phyloP scores from a whole-genome alignment of 169 alveolate species.

The Toxoplasma gondii region DNA sequence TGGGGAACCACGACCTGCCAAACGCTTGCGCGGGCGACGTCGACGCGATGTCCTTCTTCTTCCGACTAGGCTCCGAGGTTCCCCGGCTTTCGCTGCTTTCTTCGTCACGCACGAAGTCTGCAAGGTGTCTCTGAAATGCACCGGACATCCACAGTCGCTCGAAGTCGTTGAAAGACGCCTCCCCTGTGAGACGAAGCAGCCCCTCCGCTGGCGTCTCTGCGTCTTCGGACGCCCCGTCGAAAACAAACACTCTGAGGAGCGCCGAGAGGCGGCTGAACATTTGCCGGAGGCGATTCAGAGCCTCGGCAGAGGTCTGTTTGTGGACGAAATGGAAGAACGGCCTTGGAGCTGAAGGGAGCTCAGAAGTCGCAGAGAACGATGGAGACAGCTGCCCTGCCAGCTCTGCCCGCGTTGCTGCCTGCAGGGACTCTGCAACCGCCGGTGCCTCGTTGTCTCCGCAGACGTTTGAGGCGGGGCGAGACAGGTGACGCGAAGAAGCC shows the following conservation, averaged over 20 bases:
- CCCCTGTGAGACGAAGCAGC: background rate
- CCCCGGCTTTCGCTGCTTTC: background rate
- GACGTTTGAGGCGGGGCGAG: background rate
- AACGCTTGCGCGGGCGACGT: background rate
- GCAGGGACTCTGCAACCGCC: background rate
- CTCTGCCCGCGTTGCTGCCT: background rate
- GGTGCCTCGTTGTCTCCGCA: background rate
- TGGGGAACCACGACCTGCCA: background rate
- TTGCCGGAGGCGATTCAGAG: constrained; percentile 23
- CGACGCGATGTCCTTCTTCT: background rate
- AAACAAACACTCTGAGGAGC: background rate
- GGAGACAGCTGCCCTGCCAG: background rate
- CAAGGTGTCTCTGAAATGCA: background rate
- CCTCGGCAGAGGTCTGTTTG: background rate
- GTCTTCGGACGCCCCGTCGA: background rate
- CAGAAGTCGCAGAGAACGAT: background rate
- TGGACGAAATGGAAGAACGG: constrained; percentile 14
- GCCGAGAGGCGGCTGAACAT: constrained; percentile 3
- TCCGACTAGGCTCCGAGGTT: background rate
- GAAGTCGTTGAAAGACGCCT: background rate
- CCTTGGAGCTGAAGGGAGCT: background rate
- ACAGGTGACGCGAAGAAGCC: background rate
- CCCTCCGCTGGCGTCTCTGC: background rate
- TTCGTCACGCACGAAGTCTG: background rate
- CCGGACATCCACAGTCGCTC: constrained; percentile 19